Percentiles rank a stretch among this genome's conserved stretches.
These are phyloP conservation scores for Carex arenaria DNA, from an alignment of 202 grass and related monocot species.

Conservation along the genomic window DNA sequence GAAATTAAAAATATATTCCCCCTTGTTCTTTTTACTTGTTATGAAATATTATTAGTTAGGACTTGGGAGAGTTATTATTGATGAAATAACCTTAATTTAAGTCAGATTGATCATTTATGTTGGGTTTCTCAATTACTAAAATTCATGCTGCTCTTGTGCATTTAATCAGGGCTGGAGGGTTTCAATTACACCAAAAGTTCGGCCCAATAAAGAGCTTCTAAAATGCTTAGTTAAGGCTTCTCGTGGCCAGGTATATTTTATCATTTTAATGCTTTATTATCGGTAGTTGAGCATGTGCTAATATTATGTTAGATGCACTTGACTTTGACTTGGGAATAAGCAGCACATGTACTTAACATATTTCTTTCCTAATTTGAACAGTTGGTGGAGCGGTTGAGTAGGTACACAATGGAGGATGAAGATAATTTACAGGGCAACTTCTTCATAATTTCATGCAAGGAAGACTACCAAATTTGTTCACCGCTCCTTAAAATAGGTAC, in stretches of 20 bases:
- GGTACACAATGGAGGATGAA: conserved; percentile 36
- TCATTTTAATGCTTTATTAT: conserved; percentile 12
- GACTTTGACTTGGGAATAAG: not conserved
- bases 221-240: conserved; percentile 59
- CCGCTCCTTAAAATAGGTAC: conserved; percentile 42
- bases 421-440: conserved; percentile 37
- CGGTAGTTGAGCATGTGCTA: conserved; percentile 12
- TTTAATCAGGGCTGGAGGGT: conserved; percentile 50
- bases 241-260: conserved; percentile 57
- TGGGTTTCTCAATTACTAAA: not conserved
- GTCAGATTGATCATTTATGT: not conserved
- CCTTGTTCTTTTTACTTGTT: not conserved
- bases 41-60: not conserved
- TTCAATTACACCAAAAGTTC: conserved; percentile 59
- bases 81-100: not conserved
- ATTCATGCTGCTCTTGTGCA: conserved; percentile 5
- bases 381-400: conserved; percentile 30
- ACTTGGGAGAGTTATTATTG: not conserved
- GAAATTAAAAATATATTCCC: not conserved
- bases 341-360: not conserved
- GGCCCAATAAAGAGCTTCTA: conserved; percentile 57
- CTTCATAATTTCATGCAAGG: conserved; percentile 50
- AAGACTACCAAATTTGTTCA: conserved; percentile 45
- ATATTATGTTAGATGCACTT: not conserved
- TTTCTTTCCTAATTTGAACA: conserved; percentile 19